Evolutionary conservation across 495 filamentous ascomycete species (phyloP), one percentile per base, ranked within the genome.

Genomic region (Ramalina peruviana): DNA sequence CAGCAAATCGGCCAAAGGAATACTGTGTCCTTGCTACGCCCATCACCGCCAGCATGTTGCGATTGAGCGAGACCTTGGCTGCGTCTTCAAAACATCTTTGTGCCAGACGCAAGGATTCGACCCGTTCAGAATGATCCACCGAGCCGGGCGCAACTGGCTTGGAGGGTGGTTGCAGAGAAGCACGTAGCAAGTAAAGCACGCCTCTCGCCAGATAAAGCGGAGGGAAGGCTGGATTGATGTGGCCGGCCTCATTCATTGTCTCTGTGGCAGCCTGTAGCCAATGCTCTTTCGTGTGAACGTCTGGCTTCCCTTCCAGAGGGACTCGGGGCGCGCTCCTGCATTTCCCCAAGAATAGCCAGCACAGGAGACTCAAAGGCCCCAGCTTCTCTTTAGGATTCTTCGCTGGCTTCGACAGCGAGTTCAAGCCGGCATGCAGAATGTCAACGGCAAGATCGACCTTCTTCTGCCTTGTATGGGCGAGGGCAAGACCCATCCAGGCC

Each of bases 391-490:
- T 83, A 17, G 79, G 76, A 40, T 79, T 79, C 41, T 76, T 81
- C 1, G 21, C 27, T n/a, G 21, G 21, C 48, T 73, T 70, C 36
- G 79, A 74, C 62, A 93, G 76, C 21, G 82, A 87, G 43, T 74
- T 75, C 47, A 90, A 70, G 44, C 88, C 88, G 55, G 88, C 87
- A 39, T 80, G 78, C 49, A 98, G 70, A 57, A 98, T 92, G 63
- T 96, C 89, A 57, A 97, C 89, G 39, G 92, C 92, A 65, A 87
- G 85, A 56, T 95, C 88, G 40, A 88, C 74, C 66, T 94, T 90
- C 36, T 81, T 78, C 64, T 94, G 88, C 67, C 96, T 97, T 23
- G 90, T 89, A 60, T 98, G 97, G n/a, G 90, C 93, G 33, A 96
- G 75, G 27, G 92, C 85, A 54, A 96, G 88, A 13, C 85, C 87